A percentile compares a stretch with the other conserved stretches of the same genome.
Conservation (phyloP, 1,139 yeast species). For the Geotrichum reessii region DNA sequence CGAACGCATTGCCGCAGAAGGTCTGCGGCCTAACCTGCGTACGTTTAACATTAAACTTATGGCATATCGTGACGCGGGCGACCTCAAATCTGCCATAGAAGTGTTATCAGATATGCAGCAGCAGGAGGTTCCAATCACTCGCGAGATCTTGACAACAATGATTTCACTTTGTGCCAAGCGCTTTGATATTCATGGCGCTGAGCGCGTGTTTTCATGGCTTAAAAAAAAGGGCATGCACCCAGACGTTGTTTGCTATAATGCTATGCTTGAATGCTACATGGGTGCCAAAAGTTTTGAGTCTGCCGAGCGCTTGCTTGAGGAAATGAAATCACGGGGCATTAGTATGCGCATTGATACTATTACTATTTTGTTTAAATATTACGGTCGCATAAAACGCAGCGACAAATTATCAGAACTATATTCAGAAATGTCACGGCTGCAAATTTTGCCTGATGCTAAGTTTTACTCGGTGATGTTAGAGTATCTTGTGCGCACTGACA, state of each 20-base stretch:
- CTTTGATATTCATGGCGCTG: conserved; percentile 31
- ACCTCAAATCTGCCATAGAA: conserved; percentile 32
- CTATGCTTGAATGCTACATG: conserved; percentile 27
- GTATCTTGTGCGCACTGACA: conserved; percentile 21
- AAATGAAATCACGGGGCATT: conserved; percentile 22
- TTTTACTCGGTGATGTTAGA: conserved; percentile 29
- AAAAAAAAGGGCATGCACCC: conserved; percentile 25
- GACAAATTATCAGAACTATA: conserved; percentile 13
- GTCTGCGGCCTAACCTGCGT: conserved; percentile 33
- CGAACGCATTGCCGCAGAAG: conserved; percentile 38
- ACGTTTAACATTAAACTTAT: conserved; percentile 29
- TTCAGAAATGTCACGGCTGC: conserved; percentile 7
- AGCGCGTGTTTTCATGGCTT: conserved; percentile 31
- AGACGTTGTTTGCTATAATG: conserved; percentile 28
- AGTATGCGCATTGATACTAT: conserved; percentile 26
- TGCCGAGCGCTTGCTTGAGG: conserved; percentile 24
- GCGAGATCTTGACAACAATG: conserved; percentile 28
- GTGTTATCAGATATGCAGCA: conserved; percentile 29
- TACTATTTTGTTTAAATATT: conserved; percentile 27
- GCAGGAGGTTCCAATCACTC: conserved; percentile 26
- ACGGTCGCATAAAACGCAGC: conserved; percentile 19
- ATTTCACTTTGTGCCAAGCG: conserved; percentile 32
- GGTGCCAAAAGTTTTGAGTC: conserved; percentile 21
- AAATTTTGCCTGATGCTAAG: conserved; percentile 25
- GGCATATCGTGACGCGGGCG: conserved; percentile 30